Evolutionary conservation across 2,329 filamentous ascomycete genomes (phyloP), one percentile per base, ranked within the genome.

Genomic region (Talaromyces albobiverticillius): DNA sequence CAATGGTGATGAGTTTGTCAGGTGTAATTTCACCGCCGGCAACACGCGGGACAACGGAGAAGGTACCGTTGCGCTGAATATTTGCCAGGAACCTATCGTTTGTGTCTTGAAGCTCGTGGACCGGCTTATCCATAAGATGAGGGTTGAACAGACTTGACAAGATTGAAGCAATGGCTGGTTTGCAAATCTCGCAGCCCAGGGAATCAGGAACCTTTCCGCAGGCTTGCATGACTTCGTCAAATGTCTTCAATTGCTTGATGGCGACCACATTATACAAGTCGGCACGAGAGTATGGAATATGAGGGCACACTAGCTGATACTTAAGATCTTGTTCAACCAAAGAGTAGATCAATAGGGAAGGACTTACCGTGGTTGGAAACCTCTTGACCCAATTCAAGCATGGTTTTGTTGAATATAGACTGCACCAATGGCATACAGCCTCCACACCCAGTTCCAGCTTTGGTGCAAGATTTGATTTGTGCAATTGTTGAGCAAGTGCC

Each of bases 201-300:
- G 87, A 89, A 2, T 81, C 73, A 0, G 82, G 77, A 57, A 90
- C 84, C 59, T 84, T 88, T 29, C 91, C 91, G 6, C 83, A 87
- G 52, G 86, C 83, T 50, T 80, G 80, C 90, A 95, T 95, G 5
- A 95, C 86, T 2, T 89, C 84, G 0, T 77, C 71, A 38, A 96
- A 84, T 1, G 83, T 85, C 62, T 82, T 84, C 14, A 95, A 74
- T 54, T 85, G 82, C 76, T 93, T 94, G 59, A 93, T 86, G 64
- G 87, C 89, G 67, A 93, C 79, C 68, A 96, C 90, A 74, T 93
- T 88, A 79, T 90, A 96, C n/a, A 96, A 80, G 61, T 96, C 91
- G 16, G 87, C 88, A 22, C 91, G 87, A 2, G 88, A 91, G 74
- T 89, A 88, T 60, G 83, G 81, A 67, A 96, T 95, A 71, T 96